Evolutionary conservation across 2,329 filamentous ascomycete genomes (phyloP).

Genomic region (Didymella glomerata): DNA sequence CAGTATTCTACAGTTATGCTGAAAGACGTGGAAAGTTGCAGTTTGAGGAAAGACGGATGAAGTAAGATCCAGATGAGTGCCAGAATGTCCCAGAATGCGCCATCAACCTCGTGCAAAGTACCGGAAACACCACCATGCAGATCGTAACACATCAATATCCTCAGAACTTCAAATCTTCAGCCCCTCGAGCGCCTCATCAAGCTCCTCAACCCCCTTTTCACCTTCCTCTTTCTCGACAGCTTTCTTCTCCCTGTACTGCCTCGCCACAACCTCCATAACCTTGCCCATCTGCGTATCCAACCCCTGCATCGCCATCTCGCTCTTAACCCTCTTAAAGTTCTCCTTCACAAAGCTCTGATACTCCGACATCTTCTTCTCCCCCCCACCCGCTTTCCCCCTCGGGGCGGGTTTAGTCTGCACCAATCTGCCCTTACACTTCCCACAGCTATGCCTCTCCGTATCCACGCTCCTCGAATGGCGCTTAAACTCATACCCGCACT

Average conservation of each 20-base stretch:
- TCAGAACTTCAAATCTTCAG: constrained; percentile 24
- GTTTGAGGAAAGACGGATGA: background rate
- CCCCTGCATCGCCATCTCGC: constrained; percentile 59
- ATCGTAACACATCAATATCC: background rate
- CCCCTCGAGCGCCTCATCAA: constrained; percentile 36
- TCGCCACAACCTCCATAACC: constrained; percentile 73
- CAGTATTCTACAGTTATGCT: background rate
- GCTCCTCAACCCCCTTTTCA: constrained; percentile 18
- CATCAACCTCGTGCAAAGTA: background rate
- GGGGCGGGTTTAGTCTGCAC: constrained; percentile 83
- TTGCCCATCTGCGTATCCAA: constrained; percentile 62
- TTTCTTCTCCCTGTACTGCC: constrained; percentile 66
- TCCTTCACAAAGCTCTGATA: constrained; percentile 71
- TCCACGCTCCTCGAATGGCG: constrained; percentile 89
- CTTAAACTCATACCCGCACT: constrained; percentile 77
- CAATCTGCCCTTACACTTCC: constrained; percentile 72
- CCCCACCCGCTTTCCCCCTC: constrained; percentile 50
- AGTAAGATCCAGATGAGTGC: background rate
- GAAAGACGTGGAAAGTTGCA: background rate
- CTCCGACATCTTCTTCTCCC: constrained; percentile 51
- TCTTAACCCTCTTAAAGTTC: constrained; percentile 66
- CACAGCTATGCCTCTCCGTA: constrained; percentile 74
- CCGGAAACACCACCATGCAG: background rate
- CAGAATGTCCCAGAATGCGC: background rate
- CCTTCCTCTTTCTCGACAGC: constrained; percentile 21